Evolutionary conservation across 495 filamentous ascomycete species (phyloP).

Genomic region (Aspergillus bertholletiae): DNA sequence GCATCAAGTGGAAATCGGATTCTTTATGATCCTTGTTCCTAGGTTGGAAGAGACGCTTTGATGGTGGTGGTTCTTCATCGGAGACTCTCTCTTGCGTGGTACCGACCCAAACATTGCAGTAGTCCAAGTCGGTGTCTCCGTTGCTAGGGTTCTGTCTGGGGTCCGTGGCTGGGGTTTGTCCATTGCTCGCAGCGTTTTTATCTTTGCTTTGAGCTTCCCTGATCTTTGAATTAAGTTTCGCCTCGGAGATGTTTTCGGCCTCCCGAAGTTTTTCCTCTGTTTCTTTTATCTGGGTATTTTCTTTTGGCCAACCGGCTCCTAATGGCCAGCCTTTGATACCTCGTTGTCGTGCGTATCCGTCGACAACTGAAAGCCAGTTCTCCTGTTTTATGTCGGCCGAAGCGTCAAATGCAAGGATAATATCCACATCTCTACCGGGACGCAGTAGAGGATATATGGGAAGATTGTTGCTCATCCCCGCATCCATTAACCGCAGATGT

Average conservation of each 20-base stretch:
- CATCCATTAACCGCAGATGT: constrained; percentile 88
- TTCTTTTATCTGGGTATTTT: constrained; percentile 45
- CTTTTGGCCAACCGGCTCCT: constrained; percentile 83
- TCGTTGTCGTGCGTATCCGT: constrained; percentile 86
- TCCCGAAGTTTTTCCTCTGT: constrained; percentile 63
- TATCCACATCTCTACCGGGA: constrained; percentile 80
- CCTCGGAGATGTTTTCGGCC: constrained; percentile 57
- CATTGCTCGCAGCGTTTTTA: constrained; percentile 20
- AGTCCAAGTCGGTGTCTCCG: constrained; percentile 60
- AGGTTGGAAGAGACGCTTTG: constrained; percentile 52
- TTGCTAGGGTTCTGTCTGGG: background rate
- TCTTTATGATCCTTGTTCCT: constrained; percentile 33
- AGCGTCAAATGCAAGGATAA: constrained; percentile 87
- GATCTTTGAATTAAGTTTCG: constrained; percentile 61
- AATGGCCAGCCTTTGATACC: constrained; percentile 91
- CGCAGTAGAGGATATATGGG: constrained; percentile 92
- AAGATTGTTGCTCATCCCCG: constrained; percentile 96
- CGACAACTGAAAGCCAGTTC: constrained; percentile 90
- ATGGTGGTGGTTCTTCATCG: constrained; percentile 59
- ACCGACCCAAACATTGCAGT: constrained; percentile 96
- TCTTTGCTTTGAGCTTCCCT: constrained; percentile 55
- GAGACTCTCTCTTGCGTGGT: constrained; percentile 65
- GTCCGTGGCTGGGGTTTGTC: background rate
- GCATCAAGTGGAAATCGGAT: constrained; percentile 69
- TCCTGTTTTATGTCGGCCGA: constrained; percentile 79